phyloP scores from a whole-genome alignment of 2,329 filamentous ascomycete genomes.

The Zasmidium cellare region DNA sequence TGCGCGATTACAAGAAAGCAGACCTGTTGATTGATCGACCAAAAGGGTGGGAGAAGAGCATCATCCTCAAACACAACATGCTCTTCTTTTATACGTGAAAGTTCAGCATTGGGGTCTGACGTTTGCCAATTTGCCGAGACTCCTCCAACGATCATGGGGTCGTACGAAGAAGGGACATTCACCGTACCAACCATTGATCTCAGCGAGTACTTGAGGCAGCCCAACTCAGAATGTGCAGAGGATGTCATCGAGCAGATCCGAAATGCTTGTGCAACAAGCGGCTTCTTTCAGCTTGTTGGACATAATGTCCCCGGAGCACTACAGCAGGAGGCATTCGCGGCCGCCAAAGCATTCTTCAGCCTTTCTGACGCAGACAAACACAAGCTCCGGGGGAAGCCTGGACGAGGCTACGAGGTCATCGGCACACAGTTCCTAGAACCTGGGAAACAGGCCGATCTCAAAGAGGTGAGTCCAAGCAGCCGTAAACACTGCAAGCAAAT shows the following conservation, averaged over 20 bases:
- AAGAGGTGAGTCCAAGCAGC: not conserved
- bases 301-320: conserved; percentile 42
- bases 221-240: conserved; percentile 25
- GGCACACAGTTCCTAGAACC: conserved; percentile 19
- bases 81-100: too few species aligned
- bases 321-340: conserved; percentile 40
- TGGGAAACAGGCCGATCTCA: not conserved
- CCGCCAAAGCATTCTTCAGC: conserved; percentile 43
- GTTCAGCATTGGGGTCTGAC: too few species aligned
- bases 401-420: conserved; percentile 41
- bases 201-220: conserved; percentile 35
- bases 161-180: too few species aligned
- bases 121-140: too few species aligned
- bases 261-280: conserved; percentile 15
- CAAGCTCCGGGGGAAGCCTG: conserved; percentile 9
- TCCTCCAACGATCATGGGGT: too few species aligned
- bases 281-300: conserved; percentile 49
- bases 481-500: not conserved
- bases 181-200: conserved; percentile 42
- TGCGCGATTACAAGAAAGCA: too few species aligned
- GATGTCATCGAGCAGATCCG: conserved; percentile 11
- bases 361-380: conserved; percentile 45
- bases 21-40: too few species aligned
- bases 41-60: too few species aligned
- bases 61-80: too few species aligned